Base-by-base conservation (phyloP, 768 basidiomycete species). In the Daedaleopsis nitida region DNA sequence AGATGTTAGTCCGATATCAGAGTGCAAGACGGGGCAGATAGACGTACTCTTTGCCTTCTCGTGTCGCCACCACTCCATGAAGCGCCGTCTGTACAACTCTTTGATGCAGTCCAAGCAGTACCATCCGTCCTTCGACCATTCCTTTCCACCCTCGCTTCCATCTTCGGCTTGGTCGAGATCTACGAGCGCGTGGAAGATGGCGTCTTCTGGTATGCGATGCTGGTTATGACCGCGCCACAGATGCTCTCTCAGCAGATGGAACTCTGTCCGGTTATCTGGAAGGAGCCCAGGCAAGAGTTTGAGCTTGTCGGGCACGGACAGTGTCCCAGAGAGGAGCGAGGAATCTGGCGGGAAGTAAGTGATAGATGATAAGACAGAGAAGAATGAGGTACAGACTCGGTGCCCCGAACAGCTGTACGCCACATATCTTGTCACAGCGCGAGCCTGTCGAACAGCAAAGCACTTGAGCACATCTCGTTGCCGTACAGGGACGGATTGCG, bases 111-210 rank as follows among this genome's bases (percentile, higher is more conserved):
- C 54, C 1, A 60, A n/a, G 59, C 71, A 72, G 56, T 72, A 72
- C 69, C 69, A 72, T 45, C 58, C 59, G 37, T 69, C 64, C 47
- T 61, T 63, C 14, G 64, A 56, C 71, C 71, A 72, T 49, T 49
- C 19, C 3, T 49, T n/a, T 0, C 48, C 48, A 12, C 62, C 59
- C 27, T 59, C 45, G 44, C 52, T 59, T 19, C 34, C 54, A 5
- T 50, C 52, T 9, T 50, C 63, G 23, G 54, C 62, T 14, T 35
- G 44, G 13, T 35, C 49, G 23, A 59, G 43, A 19, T 59, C 57
- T 43, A 67, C 45, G 54, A 62, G 42, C 16, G 55, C 51, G 52
- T 34, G 23, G 52, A 56, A 34, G 21, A 60, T 16, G 27, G n/a
- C 43, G 14, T 49, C 43, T 13, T 37, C 47, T 5, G 55, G 11